A percentile compares a stretch with the other conserved stretches of the same genome.
These are phyloP conservation scores for Chrysoporthe cubensis DNA, from an alignment of 2,329 filamentous ascomycete species.

Conservation along the genomic window DNA sequence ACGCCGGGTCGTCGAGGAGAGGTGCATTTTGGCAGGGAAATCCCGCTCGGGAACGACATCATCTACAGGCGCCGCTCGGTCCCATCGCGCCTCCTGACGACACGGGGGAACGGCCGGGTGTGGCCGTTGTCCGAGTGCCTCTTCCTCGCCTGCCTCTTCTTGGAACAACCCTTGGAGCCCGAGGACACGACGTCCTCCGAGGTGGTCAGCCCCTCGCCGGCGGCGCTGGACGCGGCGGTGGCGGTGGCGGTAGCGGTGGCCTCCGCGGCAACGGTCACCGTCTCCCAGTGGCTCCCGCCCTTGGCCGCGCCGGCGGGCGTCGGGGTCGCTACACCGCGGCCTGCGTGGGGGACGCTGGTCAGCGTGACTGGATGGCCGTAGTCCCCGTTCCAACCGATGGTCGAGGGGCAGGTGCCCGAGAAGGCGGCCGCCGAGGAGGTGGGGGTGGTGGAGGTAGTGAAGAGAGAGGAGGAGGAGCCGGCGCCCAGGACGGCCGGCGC, in stretches of 20 bases:
- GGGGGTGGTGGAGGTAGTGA: slow-evolving; percentile 9
- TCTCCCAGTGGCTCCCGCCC: neutral
- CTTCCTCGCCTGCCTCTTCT: slow-evolving; percentile 22
- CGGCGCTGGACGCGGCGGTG: neutral
- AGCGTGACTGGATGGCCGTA: slow-evolving; percentile 29
- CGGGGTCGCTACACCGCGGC: slow-evolving; percentile 16
- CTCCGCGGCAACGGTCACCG: neutral
- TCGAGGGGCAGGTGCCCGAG: slow-evolving; percentile 25
- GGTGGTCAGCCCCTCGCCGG: neutral
- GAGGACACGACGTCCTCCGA: slow-evolving; percentile 3
- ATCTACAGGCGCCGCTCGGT: neutral
- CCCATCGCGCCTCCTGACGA: neutral
- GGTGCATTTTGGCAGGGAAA: neutral
- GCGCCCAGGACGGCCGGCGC: neutral
- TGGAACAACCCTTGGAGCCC: slow-evolving; percentile 16
- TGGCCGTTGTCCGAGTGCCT: slow-evolving; percentile 22
- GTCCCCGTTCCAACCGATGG: slow-evolving; percentile 27
- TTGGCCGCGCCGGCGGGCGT: neutral
- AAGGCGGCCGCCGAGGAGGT: slow-evolving; percentile 15
- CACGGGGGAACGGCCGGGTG: neutral
- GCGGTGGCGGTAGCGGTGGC: neutral
- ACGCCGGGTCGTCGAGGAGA: no score
- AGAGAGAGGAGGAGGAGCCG: slow-evolving; percentile 7
- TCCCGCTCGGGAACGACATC: neutral
- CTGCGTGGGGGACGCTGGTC: slow-evolving; percentile 26